A percentile compares a stretch with the other conserved stretches of the same genome.
These are phyloP conservation scores for Corylus heterophylla DNA, from an alignment of 306 rosid genomes.

Conservation along the genomic window DNA sequence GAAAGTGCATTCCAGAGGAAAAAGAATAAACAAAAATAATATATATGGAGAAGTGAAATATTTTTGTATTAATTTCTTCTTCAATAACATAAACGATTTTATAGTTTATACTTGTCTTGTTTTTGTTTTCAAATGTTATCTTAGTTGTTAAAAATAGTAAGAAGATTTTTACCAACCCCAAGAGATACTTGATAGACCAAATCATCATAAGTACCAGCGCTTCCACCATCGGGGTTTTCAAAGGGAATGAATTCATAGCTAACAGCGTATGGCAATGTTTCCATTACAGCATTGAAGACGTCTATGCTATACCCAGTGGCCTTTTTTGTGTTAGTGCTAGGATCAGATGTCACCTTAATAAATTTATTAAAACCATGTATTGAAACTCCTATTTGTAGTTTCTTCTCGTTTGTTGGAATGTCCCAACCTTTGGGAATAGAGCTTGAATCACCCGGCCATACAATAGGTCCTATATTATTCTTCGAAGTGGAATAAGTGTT, in stretches of 20 bases:
- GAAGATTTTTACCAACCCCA: conserved; percentile 37
- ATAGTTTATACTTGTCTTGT: too few relatives aligned
- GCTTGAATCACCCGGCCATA: conserved; percentile 60
- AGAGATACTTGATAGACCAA: conserved; percentile 41
- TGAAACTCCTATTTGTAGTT: conserved; percentile 44
- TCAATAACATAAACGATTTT: too few relatives aligned
- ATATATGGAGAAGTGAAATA: too few relatives aligned
- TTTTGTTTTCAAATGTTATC: too few relatives aligned
- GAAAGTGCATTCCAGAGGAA: too few relatives aligned
- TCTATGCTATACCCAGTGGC: conserved; percentile 54
- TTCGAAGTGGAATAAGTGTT: conserved; percentile 12
- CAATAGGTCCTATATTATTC: conserved; percentile 20
- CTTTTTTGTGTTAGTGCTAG: conserved; percentile 4
- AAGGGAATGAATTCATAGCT: conserved; percentile 45
- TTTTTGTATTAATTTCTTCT: too few relatives aligned
- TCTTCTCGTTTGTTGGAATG: conserved; percentile 38
- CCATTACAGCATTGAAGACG: conserved; percentile 43
- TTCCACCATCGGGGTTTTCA: conserved; percentile 4
- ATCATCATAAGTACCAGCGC: conserved; percentile 38
- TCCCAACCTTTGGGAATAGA: conserved; percentile 54
- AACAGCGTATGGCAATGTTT: conserved; percentile 40
- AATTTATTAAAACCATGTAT: conserved; percentile 31
- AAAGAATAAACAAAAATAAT: too few relatives aligned
- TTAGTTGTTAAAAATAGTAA: background rate
- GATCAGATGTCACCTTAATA: conserved; percentile 14